Base-by-base conservation (phyloP, 2,329 filamentous ascomycete species). In the Fusarium caatingaense region DNA sequence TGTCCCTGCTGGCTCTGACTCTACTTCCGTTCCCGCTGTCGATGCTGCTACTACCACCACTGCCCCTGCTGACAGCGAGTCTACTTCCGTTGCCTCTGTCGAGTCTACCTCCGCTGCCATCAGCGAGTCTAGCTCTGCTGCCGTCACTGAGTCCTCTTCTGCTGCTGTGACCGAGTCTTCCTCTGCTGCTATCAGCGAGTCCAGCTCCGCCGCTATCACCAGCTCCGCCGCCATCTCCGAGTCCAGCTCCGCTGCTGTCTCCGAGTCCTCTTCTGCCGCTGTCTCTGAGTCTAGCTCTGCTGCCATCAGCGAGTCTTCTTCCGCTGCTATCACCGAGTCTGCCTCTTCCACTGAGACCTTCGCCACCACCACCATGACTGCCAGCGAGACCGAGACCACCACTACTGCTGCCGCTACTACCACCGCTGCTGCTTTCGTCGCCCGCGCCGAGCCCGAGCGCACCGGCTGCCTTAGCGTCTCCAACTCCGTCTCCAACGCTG, bases 401-500 rank as follows among this genome's bases (percentile, higher is more conserved):
- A 40, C 54, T 18, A 23, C 34, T n/a, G 34, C 34, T 7, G 34
- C 34, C 34, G 34, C 34, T 37, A 37, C 34, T 16, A 58, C 40
- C 8, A 62, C 46, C 10, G 21, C 21, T 3, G 51, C 25, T 10
- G 37, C 15, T 0, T 27, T 60, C 8, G 13, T 53, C 41, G 28
- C 11, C 8, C 40, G 40, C 4, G 61, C 51, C 0, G 34, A 58
- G 8, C 60, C 61, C 16, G 7, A 3, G 1, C 49, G 49, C 13
- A 51, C 49, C 13, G 18, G 27, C 6, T 53, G 49, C 18, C 15
- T 6, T n/a, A 40, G 2, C 2, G 0, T 13, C 3, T 1, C 27
- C 2, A 65, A 66, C n/a, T 6, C 42, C 2, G 7, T 66, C 0
- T 10, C 13, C 6, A 69, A 69, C 10, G 55, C 40, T 3, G 42